Base-by-base conservation (phyloP, 768 basidiomycete species). In the Leccinum obscurum region DNA sequence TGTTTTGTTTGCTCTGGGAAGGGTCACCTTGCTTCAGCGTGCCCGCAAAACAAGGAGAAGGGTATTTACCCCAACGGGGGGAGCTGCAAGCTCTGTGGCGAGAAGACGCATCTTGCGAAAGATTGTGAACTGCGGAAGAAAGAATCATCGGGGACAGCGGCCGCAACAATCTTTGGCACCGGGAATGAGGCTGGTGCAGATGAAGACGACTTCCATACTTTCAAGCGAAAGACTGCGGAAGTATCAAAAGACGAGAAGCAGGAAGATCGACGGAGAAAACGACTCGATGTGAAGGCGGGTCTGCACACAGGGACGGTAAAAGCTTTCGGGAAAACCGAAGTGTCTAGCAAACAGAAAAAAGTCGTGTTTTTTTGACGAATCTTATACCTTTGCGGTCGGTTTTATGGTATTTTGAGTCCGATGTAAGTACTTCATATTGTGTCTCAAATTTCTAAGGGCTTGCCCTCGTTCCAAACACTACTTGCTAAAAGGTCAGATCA, bases 41-140 rank as follows among this genome's bases (percentile, higher is more conserved):
- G 95, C 73, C 89, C 92, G 0, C 75, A 88, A 66, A 97, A 97
- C 69, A 82, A 83, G 63, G 81, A 80, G 0, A 90, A 85, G 65
- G 93, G 95, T 0, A 80, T 96, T 26, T 97, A 97, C 66, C 92
- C 93, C 0, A 89, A 96, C 61, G 94, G 94, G 26, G 95, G 95
- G 3, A 84, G 80, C 59, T 98, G 95, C 69, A 95, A 93, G 68
- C 78, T 97, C 9, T 98, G 95, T 68, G 86, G 88, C 8, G 85
- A 91, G 58, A 94, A 87, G 6, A 82, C 85, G 3, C 95, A 97
- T 76, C 81, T 95, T 7, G 93, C 92, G 0, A 91, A 85, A 68
- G 85, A 96, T 72, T 98, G 95, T 70, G 80, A 75, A 15, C 76
- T 90, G 52, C 76, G 89, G 54, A 84, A 82, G 68, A 75, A 81